Evolutionary conservation across 2,329 filamentous ascomycete species (phyloP).

Genomic region (Pestalotiopsis sp.): DNA sequence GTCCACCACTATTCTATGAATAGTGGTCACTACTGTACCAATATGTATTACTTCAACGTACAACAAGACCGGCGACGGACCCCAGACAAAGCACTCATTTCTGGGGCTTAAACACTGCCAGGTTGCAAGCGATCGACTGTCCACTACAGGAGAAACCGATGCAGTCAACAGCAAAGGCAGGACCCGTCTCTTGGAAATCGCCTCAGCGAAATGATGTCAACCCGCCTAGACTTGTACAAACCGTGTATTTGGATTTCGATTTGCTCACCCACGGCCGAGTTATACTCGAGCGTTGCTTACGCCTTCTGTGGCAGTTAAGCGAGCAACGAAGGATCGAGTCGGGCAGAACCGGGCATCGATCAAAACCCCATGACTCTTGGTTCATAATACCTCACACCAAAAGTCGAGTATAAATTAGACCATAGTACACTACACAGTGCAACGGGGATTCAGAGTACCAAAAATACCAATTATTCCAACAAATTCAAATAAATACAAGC

Average conservation of each 20-base stretch:
- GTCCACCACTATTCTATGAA: background rate
- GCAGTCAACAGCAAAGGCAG: no score
- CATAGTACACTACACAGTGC: background rate
- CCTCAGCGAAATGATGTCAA: no score
- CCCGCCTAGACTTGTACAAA: background rate
- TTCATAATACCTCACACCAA: background rate
- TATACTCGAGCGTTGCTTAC: background rate
- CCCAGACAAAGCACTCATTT: background rate
- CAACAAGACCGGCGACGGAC: background rate
- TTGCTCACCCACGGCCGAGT: slow-evolving; percentile 6
- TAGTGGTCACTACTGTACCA: background rate
- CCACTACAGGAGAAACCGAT: no score
- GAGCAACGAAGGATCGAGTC: background rate
- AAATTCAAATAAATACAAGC: background rate
- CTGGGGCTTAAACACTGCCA: no score
- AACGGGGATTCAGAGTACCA: no score
- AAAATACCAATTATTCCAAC: background rate
- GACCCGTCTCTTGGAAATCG: no score
- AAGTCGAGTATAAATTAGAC: background rate
- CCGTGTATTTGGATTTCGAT: background rate
- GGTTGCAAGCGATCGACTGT: no score
- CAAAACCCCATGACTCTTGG: background rate
- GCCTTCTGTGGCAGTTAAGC: background rate
- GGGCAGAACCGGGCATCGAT: background rate
- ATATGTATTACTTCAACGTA: background rate